These are phyloP conservation scores for Aquilaria malaccensis DNA, from an alignment of 345 rosid species.

Conservation along the genomic window DNA sequence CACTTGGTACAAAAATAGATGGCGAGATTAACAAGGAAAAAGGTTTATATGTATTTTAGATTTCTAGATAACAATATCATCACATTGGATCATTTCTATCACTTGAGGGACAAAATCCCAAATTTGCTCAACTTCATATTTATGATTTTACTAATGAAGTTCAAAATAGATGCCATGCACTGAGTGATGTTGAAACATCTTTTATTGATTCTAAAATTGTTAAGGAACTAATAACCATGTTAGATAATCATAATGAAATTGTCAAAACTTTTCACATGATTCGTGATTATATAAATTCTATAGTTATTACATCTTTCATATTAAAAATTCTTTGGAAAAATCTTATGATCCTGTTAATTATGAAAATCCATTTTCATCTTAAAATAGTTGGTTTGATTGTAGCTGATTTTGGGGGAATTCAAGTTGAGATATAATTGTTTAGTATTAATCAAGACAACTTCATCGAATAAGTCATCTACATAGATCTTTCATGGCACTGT, in stretches of 20 bases:
- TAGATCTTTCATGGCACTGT: conserved; percentile 2
- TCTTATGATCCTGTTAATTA: neutral
- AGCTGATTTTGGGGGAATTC: neutral
- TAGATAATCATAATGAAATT: neutral
- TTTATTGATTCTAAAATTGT: neutral
- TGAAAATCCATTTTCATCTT: neutral
- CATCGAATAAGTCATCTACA: neutral
- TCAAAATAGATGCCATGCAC: neutral
- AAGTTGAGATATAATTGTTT: too few relatives aligned
- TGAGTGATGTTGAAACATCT: rapidly evolving
- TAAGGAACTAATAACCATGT: neutral
- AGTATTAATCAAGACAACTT: neutral
- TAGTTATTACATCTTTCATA: neutral
- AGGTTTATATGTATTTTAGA: neutral
- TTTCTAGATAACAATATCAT: neutral
- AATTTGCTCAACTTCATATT: conserved; percentile 2
- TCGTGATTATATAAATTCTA: neutral
- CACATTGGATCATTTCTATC: neutral
- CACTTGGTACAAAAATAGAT: neutral
- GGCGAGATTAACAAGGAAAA: neutral
- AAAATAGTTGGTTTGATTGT: conserved; percentile 4
- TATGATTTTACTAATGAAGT: neutral
- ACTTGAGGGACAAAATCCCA: rapidly evolving
- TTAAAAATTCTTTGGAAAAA: neutral
- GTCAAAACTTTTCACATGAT: neutral